These are phyloP conservation scores for Nematodospora anomalae DNA, from an alignment of 1,139 yeast genomes.

Conservation along the genomic window DNA sequence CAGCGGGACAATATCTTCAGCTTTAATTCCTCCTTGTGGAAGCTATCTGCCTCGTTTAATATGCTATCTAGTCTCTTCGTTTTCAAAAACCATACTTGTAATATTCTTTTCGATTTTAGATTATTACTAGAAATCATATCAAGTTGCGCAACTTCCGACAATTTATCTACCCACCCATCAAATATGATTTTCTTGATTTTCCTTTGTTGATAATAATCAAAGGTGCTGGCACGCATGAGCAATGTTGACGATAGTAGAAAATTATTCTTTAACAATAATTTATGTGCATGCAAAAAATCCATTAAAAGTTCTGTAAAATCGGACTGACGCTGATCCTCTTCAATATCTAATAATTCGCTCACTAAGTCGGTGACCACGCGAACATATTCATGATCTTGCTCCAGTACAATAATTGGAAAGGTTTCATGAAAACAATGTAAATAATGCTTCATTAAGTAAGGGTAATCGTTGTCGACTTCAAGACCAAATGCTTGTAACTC, in stretches of 20 bases:
- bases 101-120: not conserved
- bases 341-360: constrained; percentile 2
- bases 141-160: not conserved
- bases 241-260: constrained; percentile 9
- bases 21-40: constrained; percentile 3
- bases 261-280: constrained; percentile 7
- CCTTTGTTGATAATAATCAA: constrained; percentile 8
- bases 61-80: not conserved
- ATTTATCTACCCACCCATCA: constrained; percentile 13
- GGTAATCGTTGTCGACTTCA: constrained; percentile 5
- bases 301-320: constrained; percentile 4
- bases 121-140: constrained; percentile 7
- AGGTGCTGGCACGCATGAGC: constrained; percentile 13
- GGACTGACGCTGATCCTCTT: constrained; percentile 1
- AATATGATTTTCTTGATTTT: constrained; percentile 8
- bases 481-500: constrained; percentile 8
- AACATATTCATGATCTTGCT: constrained; percentile 6
- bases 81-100: constrained; percentile 3
- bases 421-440: constrained; percentile 1
- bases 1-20: constrained; percentile 5
- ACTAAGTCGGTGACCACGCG: constrained; percentile 1
- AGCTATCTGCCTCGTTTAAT: constrained; percentile 1
- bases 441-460: constrained; percentile 5
- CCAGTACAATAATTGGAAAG: constrained; percentile 5
- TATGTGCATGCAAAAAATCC: constrained; percentile 5